Percentiles rank a stretch among this genome's conserved stretches.
Conservation (phyloP, 805 yeast genomes). For the Crinitomyces ghanaensis region DNA sequence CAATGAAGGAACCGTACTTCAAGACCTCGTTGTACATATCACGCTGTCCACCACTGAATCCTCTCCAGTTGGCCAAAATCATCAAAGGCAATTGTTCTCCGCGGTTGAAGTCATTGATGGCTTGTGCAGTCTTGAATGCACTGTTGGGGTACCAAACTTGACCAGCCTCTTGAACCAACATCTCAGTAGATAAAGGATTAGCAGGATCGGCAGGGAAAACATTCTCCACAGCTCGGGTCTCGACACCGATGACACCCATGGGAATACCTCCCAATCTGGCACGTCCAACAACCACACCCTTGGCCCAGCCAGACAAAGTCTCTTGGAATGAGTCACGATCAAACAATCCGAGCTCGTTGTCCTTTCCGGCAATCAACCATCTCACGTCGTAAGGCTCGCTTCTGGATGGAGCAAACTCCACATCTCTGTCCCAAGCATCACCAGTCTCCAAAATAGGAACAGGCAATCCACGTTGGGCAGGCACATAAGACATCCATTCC, state of each 20-base stretch:
- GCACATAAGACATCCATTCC: conserved; percentile 92
- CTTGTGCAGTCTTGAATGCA: conserved; percentile 98
- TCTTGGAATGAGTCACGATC: conserved; percentile 92
- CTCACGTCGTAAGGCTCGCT: conserved; percentile 80
- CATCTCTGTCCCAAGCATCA: conserved; percentile 90
- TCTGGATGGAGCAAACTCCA: conserved; percentile 66
- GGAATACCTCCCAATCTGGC: conserved; percentile 99
- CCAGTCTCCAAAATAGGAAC: conserved; percentile 72
- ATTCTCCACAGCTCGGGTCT: conserved; percentile 82
- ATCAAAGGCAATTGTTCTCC: conserved; percentile 97
- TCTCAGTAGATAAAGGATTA: conserved; percentile 87
- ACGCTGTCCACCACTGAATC: conserved; percentile 99
- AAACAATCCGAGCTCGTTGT: conserved; percentile 73
- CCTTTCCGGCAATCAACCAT: conserved; percentile 85
- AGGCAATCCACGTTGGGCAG: conserved; percentile 80
- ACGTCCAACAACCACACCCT: conserved; percentile 97
- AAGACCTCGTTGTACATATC: conserved; percentile 98
- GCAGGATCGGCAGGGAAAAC: conserved; percentile 97
- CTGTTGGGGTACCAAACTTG: conserved; percentile 99
- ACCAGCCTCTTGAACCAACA: conserved; percentile 87
- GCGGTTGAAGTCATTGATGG: conserved; percentile 90
- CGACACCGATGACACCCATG: conserved; percentile 95
- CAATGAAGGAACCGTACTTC: conserved; percentile 94
- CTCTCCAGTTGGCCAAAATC: conserved; percentile 99
- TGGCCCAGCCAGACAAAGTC: conserved; percentile 97